phyloP scores from a whole-genome alignment of 495 filamentous ascomycete genomes.

The Friedmanniomyces endolithicus region DNA sequence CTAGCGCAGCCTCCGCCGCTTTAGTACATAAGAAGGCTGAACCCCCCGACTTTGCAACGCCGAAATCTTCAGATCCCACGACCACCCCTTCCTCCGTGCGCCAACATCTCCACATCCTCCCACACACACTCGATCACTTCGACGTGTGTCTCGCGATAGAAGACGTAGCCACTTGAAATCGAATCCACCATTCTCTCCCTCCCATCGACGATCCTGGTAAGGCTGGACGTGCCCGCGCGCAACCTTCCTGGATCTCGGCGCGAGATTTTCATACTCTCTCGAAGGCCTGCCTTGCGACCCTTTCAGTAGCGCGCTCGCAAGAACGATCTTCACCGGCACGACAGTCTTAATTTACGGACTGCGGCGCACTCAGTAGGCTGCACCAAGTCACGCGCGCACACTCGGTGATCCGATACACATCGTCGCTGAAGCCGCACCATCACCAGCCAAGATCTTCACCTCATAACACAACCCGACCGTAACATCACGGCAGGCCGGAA shows the following conservation, averaged over 20 bases:
- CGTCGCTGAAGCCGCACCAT: too few species aligned
- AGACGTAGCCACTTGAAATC: not conserved
- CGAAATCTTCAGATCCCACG: not conserved
- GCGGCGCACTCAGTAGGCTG: not conserved
- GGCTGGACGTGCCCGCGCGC: not conserved
- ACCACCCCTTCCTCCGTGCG: not conserved
- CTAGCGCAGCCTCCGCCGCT: too few species aligned
- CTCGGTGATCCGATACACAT: too few species aligned
- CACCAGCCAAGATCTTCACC: not conserved
- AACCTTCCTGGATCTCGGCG: not conserved
- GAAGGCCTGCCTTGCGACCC: not conserved
- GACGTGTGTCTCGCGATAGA: not conserved
- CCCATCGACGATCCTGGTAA: not conserved
- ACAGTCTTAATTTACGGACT: not conserved
- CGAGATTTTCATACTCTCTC: not conserved
- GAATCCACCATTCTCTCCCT: not conserved
- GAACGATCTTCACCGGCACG: not conserved
- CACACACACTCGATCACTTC: not conserved
- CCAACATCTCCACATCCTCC: not conserved
- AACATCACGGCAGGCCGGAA: not conserved
- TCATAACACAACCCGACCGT: not conserved
- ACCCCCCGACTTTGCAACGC: not conserved
- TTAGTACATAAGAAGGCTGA: not conserved
- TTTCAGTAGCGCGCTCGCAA: not conserved
- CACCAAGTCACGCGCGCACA: not conserved